phyloP scores from a whole-genome alignment of 192 early-diverging fungal genomes.

The Podila epigama region DNA sequence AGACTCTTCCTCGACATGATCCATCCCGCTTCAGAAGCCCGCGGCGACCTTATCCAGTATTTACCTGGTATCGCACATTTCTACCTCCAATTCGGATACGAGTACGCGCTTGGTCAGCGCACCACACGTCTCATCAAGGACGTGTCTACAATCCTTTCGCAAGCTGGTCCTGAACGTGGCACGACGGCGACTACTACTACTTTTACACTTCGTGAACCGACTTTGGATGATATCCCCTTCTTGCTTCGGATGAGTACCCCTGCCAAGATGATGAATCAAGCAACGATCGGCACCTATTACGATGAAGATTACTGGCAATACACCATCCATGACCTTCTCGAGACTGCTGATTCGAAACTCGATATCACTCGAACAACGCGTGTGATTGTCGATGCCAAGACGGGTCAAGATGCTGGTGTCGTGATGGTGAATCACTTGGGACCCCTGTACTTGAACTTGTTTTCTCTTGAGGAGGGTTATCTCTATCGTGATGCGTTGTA shows the following conservation, averaged over 20 bases:
- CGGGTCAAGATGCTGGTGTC: constrained; percentile 17
- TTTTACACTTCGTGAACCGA: constrained; percentile 17
- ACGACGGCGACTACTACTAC: constrained; percentile 13
- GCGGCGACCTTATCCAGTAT: constrained; percentile 2
- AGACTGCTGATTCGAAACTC: background rate
- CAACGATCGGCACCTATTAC: constrained; percentile 6
- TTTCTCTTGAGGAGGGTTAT: constrained; percentile 6
- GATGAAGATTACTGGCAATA: constrained; percentile 23
- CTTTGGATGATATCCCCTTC: constrained; percentile 17
- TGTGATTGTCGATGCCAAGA: constrained; percentile 22
- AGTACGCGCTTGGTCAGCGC: constrained; percentile 14
- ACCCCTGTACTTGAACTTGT: constrained; percentile 2
- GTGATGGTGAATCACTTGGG: background rate
- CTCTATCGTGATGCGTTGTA: constrained; percentile 2
- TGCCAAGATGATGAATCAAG: constrained; percentile 2
- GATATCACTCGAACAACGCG: background rate
- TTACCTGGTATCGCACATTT: background rate
- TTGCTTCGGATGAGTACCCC: constrained; percentile 4
- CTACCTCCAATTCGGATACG: constrained; percentile 33
- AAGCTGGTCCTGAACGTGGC: constrained; percentile 5
- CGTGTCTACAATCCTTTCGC: too few relatives aligned
- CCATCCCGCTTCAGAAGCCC: constrained; percentile 4
- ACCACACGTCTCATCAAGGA: background rate
- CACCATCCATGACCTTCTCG: constrained; percentile 16
- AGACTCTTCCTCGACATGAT: constrained; percentile 2